phyloP scores from a whole-genome alignment of 805 yeast species.

The Teunomyces barrocoloradensis region DNA sequence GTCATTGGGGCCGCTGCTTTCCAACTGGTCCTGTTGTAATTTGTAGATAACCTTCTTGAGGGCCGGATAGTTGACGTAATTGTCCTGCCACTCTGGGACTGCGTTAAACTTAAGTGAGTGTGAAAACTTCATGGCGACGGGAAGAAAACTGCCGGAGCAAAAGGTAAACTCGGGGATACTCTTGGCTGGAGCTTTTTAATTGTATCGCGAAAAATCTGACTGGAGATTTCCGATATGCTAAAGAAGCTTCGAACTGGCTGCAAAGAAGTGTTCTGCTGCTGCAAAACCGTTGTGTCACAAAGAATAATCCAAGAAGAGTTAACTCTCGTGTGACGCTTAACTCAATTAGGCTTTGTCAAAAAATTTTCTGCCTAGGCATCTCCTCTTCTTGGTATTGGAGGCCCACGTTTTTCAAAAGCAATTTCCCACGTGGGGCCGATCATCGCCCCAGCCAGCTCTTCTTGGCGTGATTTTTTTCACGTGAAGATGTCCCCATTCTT shows the following conservation, averaged over 20 bases:
- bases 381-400: background rate
- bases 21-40: constrained; percentile 43
- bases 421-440: constrained; percentile 10
- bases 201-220: background rate
- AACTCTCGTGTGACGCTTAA: constrained; percentile 5
- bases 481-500: background rate
- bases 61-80: constrained; percentile 44
- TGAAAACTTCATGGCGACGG: constrained; percentile 44
- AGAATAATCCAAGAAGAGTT: background rate
- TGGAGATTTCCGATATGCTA: background rate
- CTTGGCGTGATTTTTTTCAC: background rate
- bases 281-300: constrained; percentile 2
- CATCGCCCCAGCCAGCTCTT: background rate
- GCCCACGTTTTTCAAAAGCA: constrained; percentile 4
- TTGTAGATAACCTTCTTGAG: constrained; percentile 57
- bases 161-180: background rate
- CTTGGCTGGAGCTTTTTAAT: background rate
- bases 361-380: constrained; percentile 2
- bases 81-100: constrained; percentile 54
- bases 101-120: constrained; percentile 50
- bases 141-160: background rate
- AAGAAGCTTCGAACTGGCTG: background rate
- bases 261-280: constrained; percentile 1
- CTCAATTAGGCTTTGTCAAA: constrained; percentile 5
- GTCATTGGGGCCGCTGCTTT: constrained; percentile 21